phyloP scores from a whole-genome alignment of 2,329 filamentous ascomycete genomes.

The Alternaria gaisen region DNA sequence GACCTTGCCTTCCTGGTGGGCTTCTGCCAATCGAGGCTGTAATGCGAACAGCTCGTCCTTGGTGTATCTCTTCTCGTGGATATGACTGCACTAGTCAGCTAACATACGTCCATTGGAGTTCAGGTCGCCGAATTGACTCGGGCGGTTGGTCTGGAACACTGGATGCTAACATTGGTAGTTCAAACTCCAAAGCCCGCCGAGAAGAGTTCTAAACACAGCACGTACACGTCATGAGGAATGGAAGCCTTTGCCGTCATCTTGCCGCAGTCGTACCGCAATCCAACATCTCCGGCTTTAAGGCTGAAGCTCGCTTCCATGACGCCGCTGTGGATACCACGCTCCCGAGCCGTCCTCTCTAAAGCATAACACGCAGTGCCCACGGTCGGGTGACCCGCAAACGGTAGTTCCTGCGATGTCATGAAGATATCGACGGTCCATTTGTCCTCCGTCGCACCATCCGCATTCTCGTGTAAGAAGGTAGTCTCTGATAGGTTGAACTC shows the following conservation, averaged over 20 bases:
- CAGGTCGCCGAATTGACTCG: not conserved
- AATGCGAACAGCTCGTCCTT: conserved; percentile 39
- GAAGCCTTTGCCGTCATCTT: conserved; percentile 63
- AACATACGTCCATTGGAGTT: conserved; percentile 2
- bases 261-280: conserved; percentile 51
- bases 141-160: conserved; percentile 17
- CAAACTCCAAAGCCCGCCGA: not conserved
- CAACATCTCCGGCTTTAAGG: conserved; percentile 57
- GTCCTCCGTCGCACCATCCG: conserved; percentile 23
- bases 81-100: conserved; percentile 29
- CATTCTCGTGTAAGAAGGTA: conserved; percentile 60
- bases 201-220: conserved; percentile 36
- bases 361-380: conserved; percentile 64
- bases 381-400: conserved; percentile 66
- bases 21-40: conserved; percentile 48
- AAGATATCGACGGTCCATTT: conserved; percentile 64
- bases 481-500: conserved; percentile 69
- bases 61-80: conserved; percentile 37
- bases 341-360: conserved; percentile 41
- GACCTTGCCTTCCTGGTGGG: conserved; percentile 21
- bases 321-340: conserved; percentile 26
- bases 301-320: conserved; percentile 51
- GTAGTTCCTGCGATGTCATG: conserved; percentile 60
- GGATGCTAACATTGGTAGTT: not conserved
- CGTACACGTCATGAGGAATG: conserved; percentile 73